phyloP scores from a whole-genome alignment of 495 filamentous ascomycete species.

The Aspergillus bertholletiae region DNA sequence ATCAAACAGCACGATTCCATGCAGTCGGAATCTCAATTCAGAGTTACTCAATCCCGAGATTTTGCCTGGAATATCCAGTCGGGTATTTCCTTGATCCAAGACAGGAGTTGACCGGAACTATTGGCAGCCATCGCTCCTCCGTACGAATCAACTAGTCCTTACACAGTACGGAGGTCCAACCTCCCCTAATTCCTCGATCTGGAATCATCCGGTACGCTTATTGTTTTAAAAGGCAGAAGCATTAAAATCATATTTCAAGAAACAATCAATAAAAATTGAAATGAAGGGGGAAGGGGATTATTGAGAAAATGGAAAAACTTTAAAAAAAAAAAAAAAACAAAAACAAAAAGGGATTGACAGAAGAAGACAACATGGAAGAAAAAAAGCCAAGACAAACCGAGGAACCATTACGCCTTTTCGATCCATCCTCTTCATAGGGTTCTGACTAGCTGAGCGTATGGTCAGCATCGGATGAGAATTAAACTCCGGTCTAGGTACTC shows the following conservation, averaged over 20 bases:
- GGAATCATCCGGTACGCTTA: not conserved
- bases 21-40: not conserved
- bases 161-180: not conserved
- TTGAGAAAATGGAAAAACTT: not conserved
- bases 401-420: not conserved
- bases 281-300: too few relatives aligned
- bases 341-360: too few relatives aligned
- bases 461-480: not conserved
- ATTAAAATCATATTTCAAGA: too few relatives aligned
- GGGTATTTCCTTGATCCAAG: not conserved
- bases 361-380: not conserved
- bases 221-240: not conserved
- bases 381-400: not conserved
- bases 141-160: not conserved
- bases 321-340: too few relatives aligned
- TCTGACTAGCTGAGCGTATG: not conserved
- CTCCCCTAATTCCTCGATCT: not conserved
- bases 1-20: not conserved
- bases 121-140: too few relatives aligned
- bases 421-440: not conserved
- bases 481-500: not conserved
- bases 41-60: not conserved
- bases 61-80: not conserved
- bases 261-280: too few relatives aligned
- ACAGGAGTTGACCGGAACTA: constrained; percentile 3